These are phyloP conservation scores for Paramecium tetraurelia DNA, from an alignment of 73 alveolate species.

Conservation along the genomic window DNA sequence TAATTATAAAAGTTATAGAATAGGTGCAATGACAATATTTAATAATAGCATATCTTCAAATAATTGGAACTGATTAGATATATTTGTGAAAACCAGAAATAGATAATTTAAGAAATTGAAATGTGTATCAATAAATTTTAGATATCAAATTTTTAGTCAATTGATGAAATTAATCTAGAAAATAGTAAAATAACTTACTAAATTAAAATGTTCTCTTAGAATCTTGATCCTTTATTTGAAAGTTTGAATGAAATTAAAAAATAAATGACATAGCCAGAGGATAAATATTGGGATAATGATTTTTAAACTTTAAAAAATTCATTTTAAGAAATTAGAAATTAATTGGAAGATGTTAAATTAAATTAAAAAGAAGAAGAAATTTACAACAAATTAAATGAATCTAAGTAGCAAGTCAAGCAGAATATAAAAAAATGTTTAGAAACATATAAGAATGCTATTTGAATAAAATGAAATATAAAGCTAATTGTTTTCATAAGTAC, in stretches of 20 bases:
- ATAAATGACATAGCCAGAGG: neutral
- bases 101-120: no score
- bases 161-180: neutral
- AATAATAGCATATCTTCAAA: neutral
- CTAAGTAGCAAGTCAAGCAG: neutral
- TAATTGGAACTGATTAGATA: no score
- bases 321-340: no score
- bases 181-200: neutral
- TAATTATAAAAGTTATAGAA: no score
- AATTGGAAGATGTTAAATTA: no score
- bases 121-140: neutral
- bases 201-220: neutral
- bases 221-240: neutral
- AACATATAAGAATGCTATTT: no score
- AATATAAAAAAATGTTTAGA: no score
- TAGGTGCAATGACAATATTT: neutral
- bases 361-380: neutral
- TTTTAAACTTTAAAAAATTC: no score
- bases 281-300: neutral
- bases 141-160: neutral
- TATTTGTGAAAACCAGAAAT: no score
- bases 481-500: no score
- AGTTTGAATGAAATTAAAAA: neutral
- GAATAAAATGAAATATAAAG: no score
- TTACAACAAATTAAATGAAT: neutral